Evolutionary conservation across 352 stramenopile genomes (phyloP).

Genomic region (Achlya hypogyna): DNA sequence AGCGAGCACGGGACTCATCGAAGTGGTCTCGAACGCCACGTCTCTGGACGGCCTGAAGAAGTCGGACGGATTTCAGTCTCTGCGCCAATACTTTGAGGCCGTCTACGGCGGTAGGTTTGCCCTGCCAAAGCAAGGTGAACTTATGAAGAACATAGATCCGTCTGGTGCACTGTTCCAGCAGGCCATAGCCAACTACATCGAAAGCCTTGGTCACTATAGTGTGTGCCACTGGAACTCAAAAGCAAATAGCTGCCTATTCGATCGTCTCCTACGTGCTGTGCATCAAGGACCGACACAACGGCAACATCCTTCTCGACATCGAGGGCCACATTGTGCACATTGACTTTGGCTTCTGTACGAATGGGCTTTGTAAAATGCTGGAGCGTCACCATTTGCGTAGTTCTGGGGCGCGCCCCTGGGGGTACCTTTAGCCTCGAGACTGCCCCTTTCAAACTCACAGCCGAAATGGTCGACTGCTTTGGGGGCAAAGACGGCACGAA

Average conservation of each 20-base stretch:
- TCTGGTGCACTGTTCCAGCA: slow-evolving; percentile 38
- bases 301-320: slow-evolving; percentile 98
- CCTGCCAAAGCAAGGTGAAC: slow-evolving; percentile 39
- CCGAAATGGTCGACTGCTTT: slow-evolving; percentile 93
- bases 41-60: slow-evolving; percentile 97
- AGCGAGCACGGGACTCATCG: slow-evolving; percentile 91
- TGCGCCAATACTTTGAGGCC: slow-evolving; percentile 89
- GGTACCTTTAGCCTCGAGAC: slow-evolving; percentile 94
- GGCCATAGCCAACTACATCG: slow-evolving; percentile 70
- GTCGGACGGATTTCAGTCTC: slow-evolving; percentile 64
- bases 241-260: slow-evolving; percentile 91
- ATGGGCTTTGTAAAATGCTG: slow-evolving; percentile 17
- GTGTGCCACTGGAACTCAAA: slow-evolving; percentile 71
- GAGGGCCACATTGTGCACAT: slow-evolving; percentile 97
- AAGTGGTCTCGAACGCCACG: slow-evolving; percentile 93
- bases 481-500: slow-evolving; percentile 84
- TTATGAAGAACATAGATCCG: background rate
- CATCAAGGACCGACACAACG: slow-evolving; percentile 99
- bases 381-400: slow-evolving; percentile 22
- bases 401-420: slow-evolving; percentile 63
- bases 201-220: slow-evolving; percentile 55
- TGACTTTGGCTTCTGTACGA: slow-evolving; percentile 98
- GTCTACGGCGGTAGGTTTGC: slow-evolving; percentile 73
- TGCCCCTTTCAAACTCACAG: slow-evolving; percentile 95
- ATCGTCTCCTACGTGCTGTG: slow-evolving; percentile 96